Base-by-base conservation (phyloP, 768 basidiomycete genomes). In the Tricholoma matsutake region DNA sequence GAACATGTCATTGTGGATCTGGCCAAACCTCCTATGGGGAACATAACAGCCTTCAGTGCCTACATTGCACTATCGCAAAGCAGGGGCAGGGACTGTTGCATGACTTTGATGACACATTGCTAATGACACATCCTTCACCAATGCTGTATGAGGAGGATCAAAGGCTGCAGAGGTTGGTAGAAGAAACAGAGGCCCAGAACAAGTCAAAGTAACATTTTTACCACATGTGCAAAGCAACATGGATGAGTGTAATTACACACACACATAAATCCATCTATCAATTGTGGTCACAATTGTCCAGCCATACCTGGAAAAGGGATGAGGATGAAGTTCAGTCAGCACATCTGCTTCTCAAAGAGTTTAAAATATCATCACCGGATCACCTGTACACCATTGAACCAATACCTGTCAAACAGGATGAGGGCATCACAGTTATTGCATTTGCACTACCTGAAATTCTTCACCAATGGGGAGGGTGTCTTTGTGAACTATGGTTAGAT, bases 41-140 rank as follows among this genome's bases (percentile, higher is more conserved):
- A 32, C 1, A 59, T 80, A 0, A 68, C 67, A 0, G 69, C 68
- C 0, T 78, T 77, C 60, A 71, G 68, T 39, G 65, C 64, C 0
- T 77, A 76, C 56, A 72, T 78, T 0, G 73, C 77, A 2, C 61
- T 78, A 4, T 78, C 76, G 7, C 57, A 73, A 29, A 72, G 73
- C 56, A 31, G 54, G 55, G 74, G 75, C 1, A 51, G 72, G 6
- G 59, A 1, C 55, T 79, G 0, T 57, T 79, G 2, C 57, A 73
- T 6, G 72, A 71, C 9, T 75, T 75, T 37, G 68, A 76, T 18
- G 47, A 63, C 0, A 41, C 35, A 0, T 34, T 76, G 0, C 73
- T 77, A 31, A 68, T 66, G 4, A 59, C 32, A 1, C 70, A 71
- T 39, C 70, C 68, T 1, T 57, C 41, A 6, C 47, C 61, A 9